Base-by-base conservation (phyloP, 2,329 filamentous ascomycete species). In the Echinosphaeria canescens region DNA sequence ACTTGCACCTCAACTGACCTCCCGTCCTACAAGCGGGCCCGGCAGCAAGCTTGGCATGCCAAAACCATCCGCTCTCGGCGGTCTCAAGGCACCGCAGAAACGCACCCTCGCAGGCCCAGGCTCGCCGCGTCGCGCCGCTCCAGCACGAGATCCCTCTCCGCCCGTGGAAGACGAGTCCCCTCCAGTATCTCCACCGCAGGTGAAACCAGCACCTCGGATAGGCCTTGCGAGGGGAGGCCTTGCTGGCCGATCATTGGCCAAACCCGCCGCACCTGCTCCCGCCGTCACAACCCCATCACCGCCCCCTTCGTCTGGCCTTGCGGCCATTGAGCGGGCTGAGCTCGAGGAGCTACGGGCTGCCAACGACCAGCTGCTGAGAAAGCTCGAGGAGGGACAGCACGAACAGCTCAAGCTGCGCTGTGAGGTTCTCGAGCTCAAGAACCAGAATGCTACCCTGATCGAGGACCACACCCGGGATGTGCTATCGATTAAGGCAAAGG, bases 381-480 rank as follows among this genome's bases (percentile, higher is more conserved):
- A 80, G 35, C 67, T 72, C 8, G 81, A 92, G 28, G 84, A 92
- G 24, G 56, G 84, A 37, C 69, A 80, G 29, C 67, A 79, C 25
- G 85, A 93, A 42, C 73, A 80, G 33, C 68, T 72, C 30, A 84
- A 75, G 41, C 62, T 92, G 26, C 64, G 71, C 31, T 88, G 81
- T 0, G 81, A 93, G 46, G 75, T 95, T 23, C 75, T 85, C 37
- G 88, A 95, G 49, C 62, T 98, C 16, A 90, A 93, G 51, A 90
- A 92, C 40, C 81, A 93, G 45, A 98, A 98, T 41, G 88, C 88
- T 14, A 76, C 88, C 34, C 59, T 98, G 18, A 98, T 98, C 33
- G 88, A 98, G 49, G 85, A 95, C 40, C 85, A 95, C 46, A 98
- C 88, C 0, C 66, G 85, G 25, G 85, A 98, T 40, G 81, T 93